Conservation (phyloP, 257 asterid species). For the Fraxinus anomala region DNA sequence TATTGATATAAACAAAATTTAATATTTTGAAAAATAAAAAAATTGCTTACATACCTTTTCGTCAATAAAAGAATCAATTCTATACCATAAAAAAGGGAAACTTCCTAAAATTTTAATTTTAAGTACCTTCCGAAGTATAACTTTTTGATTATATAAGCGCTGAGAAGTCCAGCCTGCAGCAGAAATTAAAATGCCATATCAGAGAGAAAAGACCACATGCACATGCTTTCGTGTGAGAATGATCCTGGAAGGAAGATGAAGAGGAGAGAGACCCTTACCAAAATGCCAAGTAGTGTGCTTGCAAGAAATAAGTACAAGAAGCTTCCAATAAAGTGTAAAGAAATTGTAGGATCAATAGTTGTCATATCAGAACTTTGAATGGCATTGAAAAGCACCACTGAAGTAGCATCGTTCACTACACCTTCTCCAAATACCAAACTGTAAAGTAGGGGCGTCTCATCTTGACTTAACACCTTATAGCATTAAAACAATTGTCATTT, state of each 20-base stretch:
- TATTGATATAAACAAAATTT: no score
- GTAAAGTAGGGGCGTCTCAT: slow-evolving; percentile 52
- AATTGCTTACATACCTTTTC: background rate
- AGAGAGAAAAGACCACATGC: background rate
- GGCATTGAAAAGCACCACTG: slow-evolving; percentile 56
- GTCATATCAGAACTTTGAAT: slow-evolving; percentile 43
- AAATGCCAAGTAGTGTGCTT: slow-evolving; percentile 45
- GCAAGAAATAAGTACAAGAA: slow-evolving; percentile 45
- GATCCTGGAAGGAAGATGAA: background rate
- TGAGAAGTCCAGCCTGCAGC: slow-evolving; percentile 45
- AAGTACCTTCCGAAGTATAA: slow-evolving; percentile 45
- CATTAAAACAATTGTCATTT: slow-evolving; percentile 3
- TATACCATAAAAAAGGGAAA: background rate
- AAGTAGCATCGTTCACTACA: slow-evolving; percentile 55
- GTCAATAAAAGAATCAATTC: slow-evolving; percentile 1
- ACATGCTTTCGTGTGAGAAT: background rate
- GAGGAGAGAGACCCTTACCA: slow-evolving; percentile 30
- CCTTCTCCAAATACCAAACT: slow-evolving; percentile 58
- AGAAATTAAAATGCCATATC: background rate
- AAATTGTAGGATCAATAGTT: slow-evolving; percentile 24
- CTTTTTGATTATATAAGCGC: slow-evolving; percentile 48
- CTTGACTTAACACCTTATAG: slow-evolving; percentile 49
- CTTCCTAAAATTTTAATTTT: background rate
- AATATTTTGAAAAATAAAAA: background rate
- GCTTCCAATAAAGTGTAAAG: slow-evolving; percentile 38